phyloP scores from a whole-genome alignment of 495 filamentous ascomycete genomes.

The Apiosordaria backusii region DNA sequence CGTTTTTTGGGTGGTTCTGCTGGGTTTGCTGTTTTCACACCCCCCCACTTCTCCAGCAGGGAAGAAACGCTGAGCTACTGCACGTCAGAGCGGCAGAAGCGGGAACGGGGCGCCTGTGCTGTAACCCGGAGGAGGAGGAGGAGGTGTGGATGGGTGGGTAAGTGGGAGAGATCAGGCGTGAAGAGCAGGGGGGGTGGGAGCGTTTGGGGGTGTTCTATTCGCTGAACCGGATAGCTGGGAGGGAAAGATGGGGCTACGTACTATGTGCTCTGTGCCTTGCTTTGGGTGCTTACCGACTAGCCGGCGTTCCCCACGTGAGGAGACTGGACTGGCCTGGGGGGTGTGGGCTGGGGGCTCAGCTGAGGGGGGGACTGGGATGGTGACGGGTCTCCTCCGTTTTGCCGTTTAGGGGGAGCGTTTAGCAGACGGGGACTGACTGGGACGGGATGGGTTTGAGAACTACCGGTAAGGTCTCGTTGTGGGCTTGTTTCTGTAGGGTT shows the following conservation, averaged over 20 bases:
- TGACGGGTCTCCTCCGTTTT: not conserved
- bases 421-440: not conserved
- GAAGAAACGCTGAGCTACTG: not conserved
- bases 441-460: not conserved
- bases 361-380: not conserved
- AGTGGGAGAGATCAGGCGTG: not conserved
- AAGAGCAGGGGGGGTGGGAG: not conserved
- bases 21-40: constrained; percentile 37
- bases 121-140: not conserved
- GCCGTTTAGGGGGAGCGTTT: not conserved
- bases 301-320: not conserved
- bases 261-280: not conserved
- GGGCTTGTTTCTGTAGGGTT: not conserved
- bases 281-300: not conserved
- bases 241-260: too few species aligned
- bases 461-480: too few species aligned
- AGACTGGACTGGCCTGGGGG: too few species aligned
- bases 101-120: not conserved
- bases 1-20: constrained; percentile 12
- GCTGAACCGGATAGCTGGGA: not conserved
- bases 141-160: not conserved
- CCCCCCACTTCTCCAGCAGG: constrained; percentile 8
- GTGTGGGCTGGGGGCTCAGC: not conserved
- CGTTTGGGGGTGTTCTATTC: too few species aligned
- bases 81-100: not conserved